Evolutionary conservation across 306 rosid genomes (phyloP).

Genomic region (Bauhinia variegata): DNA sequence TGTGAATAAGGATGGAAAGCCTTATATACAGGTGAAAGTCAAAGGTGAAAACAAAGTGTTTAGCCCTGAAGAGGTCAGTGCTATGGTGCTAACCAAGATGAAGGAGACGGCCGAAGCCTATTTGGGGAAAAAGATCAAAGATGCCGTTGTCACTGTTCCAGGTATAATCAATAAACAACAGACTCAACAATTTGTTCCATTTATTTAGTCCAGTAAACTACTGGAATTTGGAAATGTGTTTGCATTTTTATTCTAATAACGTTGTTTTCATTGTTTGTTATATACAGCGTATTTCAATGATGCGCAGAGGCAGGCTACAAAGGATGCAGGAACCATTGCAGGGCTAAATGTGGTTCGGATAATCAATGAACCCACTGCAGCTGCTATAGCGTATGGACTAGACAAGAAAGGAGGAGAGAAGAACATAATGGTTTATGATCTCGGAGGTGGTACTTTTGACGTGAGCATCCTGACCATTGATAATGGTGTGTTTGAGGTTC

Average conservation of each 20-base stretch:
- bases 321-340: conserved; percentile 56
- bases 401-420: conserved; percentile 54
- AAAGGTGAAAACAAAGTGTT: conserved; percentile 60
- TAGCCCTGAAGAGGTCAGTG: conserved; percentile 67
- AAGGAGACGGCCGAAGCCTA: conserved; percentile 60
- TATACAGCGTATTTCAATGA: conserved; percentile 63
- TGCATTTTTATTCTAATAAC: neutral
- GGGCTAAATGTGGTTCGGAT: conserved; percentile 56
- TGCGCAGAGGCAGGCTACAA: conserved; percentile 62
- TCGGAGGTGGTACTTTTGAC: conserved; percentile 73
- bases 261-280: conserved; percentile 3
- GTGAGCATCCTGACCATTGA: conserved; percentile 65
- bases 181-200: neutral
- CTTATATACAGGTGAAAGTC: conserved; percentile 52
- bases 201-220: neutral
- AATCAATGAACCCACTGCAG: conserved; percentile 59
- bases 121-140: conserved; percentile 57
- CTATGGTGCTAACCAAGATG: conserved; percentile 59
- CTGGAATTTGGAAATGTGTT: neutral
- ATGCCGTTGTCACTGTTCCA: conserved; percentile 60
- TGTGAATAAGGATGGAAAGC: conserved; percentile 63
- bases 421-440: conserved; percentile 59
- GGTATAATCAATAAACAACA: conserved; percentile 30
- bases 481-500: conserved; percentile 64
- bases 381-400: conserved; percentile 59